Evolutionary conservation across 2,329 filamentous ascomycete genomes (phyloP).

Genomic region (Colletotrichum agaves): DNA sequence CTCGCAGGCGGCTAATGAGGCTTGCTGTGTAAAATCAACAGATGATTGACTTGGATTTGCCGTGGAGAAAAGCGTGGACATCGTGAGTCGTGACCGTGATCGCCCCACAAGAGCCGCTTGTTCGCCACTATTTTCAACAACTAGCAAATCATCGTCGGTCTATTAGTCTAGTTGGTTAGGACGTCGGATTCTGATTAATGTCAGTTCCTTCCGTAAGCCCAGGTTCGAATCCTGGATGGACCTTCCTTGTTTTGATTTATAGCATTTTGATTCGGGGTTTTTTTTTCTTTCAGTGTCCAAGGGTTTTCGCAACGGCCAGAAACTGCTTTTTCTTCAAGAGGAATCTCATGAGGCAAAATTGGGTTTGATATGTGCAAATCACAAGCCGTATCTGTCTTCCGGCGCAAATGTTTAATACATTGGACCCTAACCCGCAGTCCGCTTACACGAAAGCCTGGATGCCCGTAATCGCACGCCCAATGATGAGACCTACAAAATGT

Average conservation of each 20-base stretch:
- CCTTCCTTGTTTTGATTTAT: constrained; percentile 3
- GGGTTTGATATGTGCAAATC: not conserved
- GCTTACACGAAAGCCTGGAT: constrained; percentile 80
- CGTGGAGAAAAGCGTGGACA: not conserved
- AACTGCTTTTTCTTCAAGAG: not conserved
- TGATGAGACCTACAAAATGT: constrained; percentile 67
- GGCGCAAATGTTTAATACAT: not conserved
- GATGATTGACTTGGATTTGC: no score
- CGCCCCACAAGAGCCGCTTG: not conserved
- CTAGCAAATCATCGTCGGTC: not conserved
- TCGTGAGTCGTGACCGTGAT: not conserved
- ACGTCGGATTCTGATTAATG: constrained; percentile 34
- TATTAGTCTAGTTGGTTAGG: constrained; percentile 39
- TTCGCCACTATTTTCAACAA: not conserved
- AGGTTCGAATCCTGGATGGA: constrained; percentile 38
- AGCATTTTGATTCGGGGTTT: no score
- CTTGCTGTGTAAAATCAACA: no score
- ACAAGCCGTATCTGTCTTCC: constrained; percentile 3
- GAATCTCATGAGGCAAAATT: not conserved
- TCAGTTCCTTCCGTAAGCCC: constrained; percentile 33
- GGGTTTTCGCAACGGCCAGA: no score
- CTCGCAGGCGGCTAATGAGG: no score
- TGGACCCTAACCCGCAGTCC: not conserved
- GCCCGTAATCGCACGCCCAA: constrained; percentile 76
- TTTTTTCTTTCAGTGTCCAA: no score